A percentile compares a stretch with the other conserved stretches of the same genome.
These are phyloP conservation scores for Pseudocercospora cruenta DNA, from an alignment of 2,329 filamentous ascomycete genomes.

Conservation along the genomic window DNA sequence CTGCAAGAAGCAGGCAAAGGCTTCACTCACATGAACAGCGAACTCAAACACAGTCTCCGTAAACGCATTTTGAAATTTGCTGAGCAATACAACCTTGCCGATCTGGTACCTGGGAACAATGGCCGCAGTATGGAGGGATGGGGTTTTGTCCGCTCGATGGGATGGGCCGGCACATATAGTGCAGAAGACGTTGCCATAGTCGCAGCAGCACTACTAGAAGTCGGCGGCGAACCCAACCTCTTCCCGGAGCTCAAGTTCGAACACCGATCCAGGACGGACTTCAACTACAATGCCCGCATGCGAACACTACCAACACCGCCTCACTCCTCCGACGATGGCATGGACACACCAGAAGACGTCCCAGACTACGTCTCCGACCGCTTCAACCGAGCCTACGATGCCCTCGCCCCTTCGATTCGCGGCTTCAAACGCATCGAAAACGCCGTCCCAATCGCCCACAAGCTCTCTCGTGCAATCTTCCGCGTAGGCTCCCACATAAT, in stretches of 20 bases:
- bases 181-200: constrained; percentile 94
- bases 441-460: constrained; percentile 80
- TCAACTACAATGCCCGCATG: constrained; percentile 36
- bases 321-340: constrained; percentile 37
- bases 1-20: constrained; percentile 91
- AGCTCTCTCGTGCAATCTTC: constrained; percentile 88
- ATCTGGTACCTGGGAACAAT: constrained; percentile 79
- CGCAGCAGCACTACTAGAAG: constrained; percentile 87
- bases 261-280: constrained; percentile 20
- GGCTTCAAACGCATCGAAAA: constrained; percentile 75
- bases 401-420: constrained; percentile 51
- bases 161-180: constrained; percentile 91
- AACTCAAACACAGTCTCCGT: constrained; percentile 84
- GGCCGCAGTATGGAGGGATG: constrained; percentile 80
- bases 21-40: constrained; percentile 98
- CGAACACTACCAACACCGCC: constrained; percentile 39
- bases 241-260: constrained; percentile 26
- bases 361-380: constrained; percentile 54
- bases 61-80: constrained; percentile 88
- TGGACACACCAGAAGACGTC: constrained; percentile 31
- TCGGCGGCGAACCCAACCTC: constrained; percentile 57
- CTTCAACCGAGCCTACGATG: constrained; percentile 64
- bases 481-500: constrained; percentile 89
- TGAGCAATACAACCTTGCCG: constrained; percentile 89
- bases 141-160: constrained; percentile 97